A percentile compares a stretch with the other conserved stretches of the same genome.
Conservation (phyloP, 2,329 filamentous ascomycete genomes). For the Dactylellina sp. region DNA sequence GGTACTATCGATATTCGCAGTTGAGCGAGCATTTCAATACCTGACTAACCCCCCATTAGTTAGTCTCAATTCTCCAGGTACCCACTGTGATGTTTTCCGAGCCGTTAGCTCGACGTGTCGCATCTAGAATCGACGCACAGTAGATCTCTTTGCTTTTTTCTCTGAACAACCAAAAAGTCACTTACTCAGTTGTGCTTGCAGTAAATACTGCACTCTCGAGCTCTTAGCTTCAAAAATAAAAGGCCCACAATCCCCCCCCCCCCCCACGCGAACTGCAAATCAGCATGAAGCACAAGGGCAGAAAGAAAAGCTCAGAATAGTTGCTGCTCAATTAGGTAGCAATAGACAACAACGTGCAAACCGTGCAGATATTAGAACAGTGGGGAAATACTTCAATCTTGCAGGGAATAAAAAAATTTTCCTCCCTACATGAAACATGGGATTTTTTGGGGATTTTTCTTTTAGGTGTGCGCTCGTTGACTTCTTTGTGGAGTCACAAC, state of each 20-base stretch:
- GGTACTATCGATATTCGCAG: constrained; percentile 9
- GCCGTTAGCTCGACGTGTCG: constrained; percentile 54
- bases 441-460: constrained; percentile 14
- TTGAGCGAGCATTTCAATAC: constrained; percentile 23
- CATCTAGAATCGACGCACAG: constrained; percentile 56
- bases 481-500: constrained; percentile 21
- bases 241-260: constrained; percentile 26
- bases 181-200: constrained; percentile 13
- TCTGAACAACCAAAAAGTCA: not conserved
- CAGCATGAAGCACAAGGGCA: constrained; percentile 17
- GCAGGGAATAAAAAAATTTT: constrained; percentile 8
- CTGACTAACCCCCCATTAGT: constrained; percentile 31
- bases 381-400: constrained; percentile 22
- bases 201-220: constrained; percentile 39
- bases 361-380: constrained; percentile 30
- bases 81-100: constrained; percentile 25
- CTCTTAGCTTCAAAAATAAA: constrained; percentile 24
- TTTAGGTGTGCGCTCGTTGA: not conserved
- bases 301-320: constrained; percentile 19
- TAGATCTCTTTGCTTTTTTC: constrained; percentile 55
- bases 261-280: constrained; percentile 35
- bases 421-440: constrained; percentile 31
- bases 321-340: constrained; percentile 47
- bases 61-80: constrained; percentile 37
- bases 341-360: constrained; percentile 53